phyloP scores from a whole-genome alignment of 148 eudicot species.

The Polygonum aviculare region DNA sequence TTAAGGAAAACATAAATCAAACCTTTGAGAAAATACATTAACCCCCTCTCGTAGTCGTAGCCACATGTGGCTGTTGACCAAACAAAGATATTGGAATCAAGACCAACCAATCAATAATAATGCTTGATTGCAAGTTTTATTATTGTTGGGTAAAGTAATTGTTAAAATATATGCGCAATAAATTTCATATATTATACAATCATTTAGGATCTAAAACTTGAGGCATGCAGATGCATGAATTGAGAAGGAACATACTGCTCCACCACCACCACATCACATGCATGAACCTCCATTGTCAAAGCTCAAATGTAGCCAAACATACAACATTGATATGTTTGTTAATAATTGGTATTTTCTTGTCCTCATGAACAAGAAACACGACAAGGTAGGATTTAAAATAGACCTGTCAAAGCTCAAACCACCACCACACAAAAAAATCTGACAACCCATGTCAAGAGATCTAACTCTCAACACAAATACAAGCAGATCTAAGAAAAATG shows the following conservation, averaged over 20 bases:
- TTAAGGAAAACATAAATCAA: neutral
- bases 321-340: neutral
- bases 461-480: neutral
- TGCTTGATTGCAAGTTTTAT: neutral
- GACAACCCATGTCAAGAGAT: neutral
- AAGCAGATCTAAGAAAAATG: neutral
- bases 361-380: neutral
- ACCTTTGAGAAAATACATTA: neutral
- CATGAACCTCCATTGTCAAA: slow-evolving; percentile 9
- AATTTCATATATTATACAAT: neutral
- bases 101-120: neutral
- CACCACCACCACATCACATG: neutral
- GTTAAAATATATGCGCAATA: neutral
- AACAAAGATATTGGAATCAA: slow-evolving; percentile 6
- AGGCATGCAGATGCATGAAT: neutral
- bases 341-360: neutral
- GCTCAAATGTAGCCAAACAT: neutral
- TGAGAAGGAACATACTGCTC: neutral
- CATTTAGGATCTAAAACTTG: neutral
- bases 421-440: neutral
- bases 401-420: neutral
- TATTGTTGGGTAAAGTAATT: neutral
- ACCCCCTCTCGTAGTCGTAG: neutral
- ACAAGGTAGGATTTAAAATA: neutral
- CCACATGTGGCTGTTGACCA: slow-evolving; percentile 3